Evolutionary conservation across 108 stramenopile species (phyloP).

Genomic region (Nitzschia sp.): DNA sequence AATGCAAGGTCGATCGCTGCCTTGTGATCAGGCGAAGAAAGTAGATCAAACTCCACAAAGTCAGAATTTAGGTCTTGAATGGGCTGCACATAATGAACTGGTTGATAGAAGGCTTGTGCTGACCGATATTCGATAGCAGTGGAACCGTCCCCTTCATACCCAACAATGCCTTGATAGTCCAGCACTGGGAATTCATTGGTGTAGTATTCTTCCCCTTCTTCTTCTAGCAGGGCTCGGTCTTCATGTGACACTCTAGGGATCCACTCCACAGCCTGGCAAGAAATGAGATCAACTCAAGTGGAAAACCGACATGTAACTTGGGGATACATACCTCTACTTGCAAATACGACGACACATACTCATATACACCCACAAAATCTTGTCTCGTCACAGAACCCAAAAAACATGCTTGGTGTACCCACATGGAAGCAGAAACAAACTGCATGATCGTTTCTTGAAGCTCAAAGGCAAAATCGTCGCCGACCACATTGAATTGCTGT

Average conservation of each 20-base stretch:
- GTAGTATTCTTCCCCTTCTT: slow-evolving; percentile 23
- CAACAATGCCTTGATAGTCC: slow-evolving; percentile 28
- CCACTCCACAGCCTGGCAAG: slow-evolving; percentile 12
- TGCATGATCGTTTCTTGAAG: slow-evolving; percentile 4
- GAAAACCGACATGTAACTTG: too few species aligned
- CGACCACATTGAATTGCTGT: slow-evolving; percentile 5
- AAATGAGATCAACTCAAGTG: too few species aligned
- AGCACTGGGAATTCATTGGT: slow-evolving; percentile 27
- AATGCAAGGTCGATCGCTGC: background rate
- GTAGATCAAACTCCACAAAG: slow-evolving; percentile 9
- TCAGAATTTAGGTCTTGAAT: background rate
- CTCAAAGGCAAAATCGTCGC: slow-evolving; percentile 13
- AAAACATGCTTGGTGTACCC: slow-evolving; percentile 25
- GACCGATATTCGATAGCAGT: background rate
- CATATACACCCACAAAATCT: slow-evolving; percentile 24
- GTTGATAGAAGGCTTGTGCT: slow-evolving; percentile 21
- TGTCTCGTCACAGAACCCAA: background rate
- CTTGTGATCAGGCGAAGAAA: background rate
- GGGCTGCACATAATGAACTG: slow-evolving; percentile 24
- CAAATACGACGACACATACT: slow-evolving; percentile 5
- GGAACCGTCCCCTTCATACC: background rate
- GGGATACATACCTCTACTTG: slow-evolving; percentile 6
- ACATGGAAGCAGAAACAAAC: slow-evolving; percentile 22
- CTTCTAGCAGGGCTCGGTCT: slow-evolving; percentile 30
- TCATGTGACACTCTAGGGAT: slow-evolving; percentile 24